phyloP scores from a whole-genome alignment of 192 early-diverging fungal species.

The Entrophospora sp. region DNA sequence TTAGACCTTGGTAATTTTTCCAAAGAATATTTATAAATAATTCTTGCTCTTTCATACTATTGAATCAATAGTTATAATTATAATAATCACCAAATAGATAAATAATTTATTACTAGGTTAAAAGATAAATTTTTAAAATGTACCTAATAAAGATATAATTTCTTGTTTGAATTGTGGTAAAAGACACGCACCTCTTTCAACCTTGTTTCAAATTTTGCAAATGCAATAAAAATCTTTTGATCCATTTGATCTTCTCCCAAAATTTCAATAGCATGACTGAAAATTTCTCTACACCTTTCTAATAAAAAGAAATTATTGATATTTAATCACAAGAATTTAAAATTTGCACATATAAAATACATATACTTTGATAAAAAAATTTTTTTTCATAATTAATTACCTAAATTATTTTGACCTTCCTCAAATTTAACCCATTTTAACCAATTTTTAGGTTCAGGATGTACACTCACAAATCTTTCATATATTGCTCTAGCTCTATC shows the following conservation, averaged over 20 bases:
- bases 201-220: slow-evolving; percentile 92
- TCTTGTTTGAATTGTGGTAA: too few relatives aligned
- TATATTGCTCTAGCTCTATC: slow-evolving; percentile 75
- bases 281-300: slow-evolving; percentile 80
- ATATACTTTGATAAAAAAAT: neutral
- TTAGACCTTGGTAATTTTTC: slow-evolving; percentile 73
- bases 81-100: too few relatives aligned
- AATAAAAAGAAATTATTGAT: slow-evolving; percentile 7
- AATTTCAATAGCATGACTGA: slow-evolving; percentile 74
- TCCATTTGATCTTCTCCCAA: slow-evolving; percentile 88
- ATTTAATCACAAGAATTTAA: neutral
- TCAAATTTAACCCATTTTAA: slow-evolving; percentile 95
- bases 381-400: slow-evolving; percentile 35
- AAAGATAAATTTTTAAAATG: too few relatives aligned
- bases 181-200: slow-evolving; percentile 68
- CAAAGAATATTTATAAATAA: slow-evolving; percentile 93
- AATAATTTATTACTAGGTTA: too few relatives aligned
- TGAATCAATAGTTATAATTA: too few relatives aligned
- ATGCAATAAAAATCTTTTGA: slow-evolving; percentile 89
- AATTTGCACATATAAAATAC: neutral
- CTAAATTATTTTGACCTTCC: slow-evolving; percentile 66
- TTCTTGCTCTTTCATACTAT: slow-evolving; percentile 81
- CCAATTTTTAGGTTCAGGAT: slow-evolving; percentile 93
- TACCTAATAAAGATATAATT: too few relatives aligned
- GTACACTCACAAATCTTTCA: slow-evolving; percentile 77